Evolutionary conservation across 495 filamentous ascomycete species (phyloP), one percentile per base, ranked within the genome.

Genomic region (Penicillium desertorum): DNA sequence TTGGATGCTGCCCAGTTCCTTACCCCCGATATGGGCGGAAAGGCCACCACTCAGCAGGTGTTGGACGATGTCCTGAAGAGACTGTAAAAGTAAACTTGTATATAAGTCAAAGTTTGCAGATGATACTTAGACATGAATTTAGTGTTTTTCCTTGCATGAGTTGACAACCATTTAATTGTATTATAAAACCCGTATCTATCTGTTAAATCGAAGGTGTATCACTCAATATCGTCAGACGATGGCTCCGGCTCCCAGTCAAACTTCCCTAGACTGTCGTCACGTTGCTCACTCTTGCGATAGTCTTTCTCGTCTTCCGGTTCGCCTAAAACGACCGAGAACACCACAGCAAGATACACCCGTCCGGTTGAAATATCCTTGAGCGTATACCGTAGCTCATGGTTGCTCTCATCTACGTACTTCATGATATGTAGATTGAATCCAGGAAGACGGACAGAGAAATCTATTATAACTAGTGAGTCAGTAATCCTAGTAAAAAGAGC

Each of bases 11-110:
- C 84, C 51, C 86, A 80, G 77, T 77, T 89, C 62, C 73, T 97
- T 60, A 94, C 84, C 62, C 94, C 94, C 3, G 94, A 99, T 71
- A 81, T 99, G 70, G 94, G 95, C 29, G 94, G 94, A 17, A 89
- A 80, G 63, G 91, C 93, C 44, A 86, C 81, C 47, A 99, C 94
- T 16, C 83, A 90, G 70, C 82, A 98, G 78, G 93, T 98, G 25
- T 79, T 97, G 49, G 80, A 87, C 62, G 95, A 99, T 79, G 86
- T 99, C 27, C 77, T 97, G 59, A 90, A 82, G 78, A 83, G 90
- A 65, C 68, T 98, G 73, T 98, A 87, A 79, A 42, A 59, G 34
- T 56, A 56, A 48, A 52, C 19, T 60, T 57, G 59, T 67, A 67
- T 32, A 66, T 60, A 62, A 37, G 34, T 34, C 29, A 57, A 41